phyloP scores from a whole-genome alignment of 306 rosid genomes.

The Spatholobus suberectus region DNA sequence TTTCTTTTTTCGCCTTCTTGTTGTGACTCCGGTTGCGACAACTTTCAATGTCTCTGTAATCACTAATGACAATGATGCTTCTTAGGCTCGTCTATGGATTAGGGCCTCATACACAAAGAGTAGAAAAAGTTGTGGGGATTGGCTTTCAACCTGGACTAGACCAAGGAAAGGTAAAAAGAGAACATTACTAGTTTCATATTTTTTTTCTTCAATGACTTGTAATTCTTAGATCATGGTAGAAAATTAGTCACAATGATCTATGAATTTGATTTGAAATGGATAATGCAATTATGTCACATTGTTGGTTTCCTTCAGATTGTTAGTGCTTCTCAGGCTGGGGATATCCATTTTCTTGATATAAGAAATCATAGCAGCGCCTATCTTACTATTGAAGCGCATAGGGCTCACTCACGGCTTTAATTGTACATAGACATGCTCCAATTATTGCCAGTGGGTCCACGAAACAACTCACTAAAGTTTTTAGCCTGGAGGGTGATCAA shows the following conservation, averaged over 20 bases:
- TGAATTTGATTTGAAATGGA: too few species aligned
- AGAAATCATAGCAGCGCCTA: conserved; percentile 71
- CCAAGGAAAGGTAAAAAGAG: conserved; percentile 75
- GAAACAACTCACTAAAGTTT: conserved; percentile 88
- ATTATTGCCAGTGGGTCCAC: conserved; percentile 97
- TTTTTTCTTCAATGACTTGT: not conserved
- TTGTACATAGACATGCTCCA: conserved; percentile 97
- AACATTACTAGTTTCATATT: conserved; percentile 1
- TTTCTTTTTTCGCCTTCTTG: too few species aligned
- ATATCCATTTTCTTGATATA: conserved; percentile 92
- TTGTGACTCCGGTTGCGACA: too few species aligned
- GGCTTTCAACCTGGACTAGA: conserved; percentile 99
- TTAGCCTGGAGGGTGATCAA: conserved; percentile 84
- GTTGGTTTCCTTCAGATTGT: conserved; percentile 67
- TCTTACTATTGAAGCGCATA: conserved; percentile 81
- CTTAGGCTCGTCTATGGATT: conserved; percentile 79
- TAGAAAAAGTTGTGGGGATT: conserved; percentile 88
- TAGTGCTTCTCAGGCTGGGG: conserved; percentile 97
- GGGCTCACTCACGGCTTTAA: conserved; percentile 97
- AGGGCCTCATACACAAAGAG: conserved; percentile 73
- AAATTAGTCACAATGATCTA: not conserved
- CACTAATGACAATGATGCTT: conserved; percentile 33
- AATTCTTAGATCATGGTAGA: not conserved
- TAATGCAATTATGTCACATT: conserved; percentile 5
- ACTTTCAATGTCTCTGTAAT: conserved; percentile 23